phyloP scores from a whole-genome alignment of 768 basidiomycete species.

The Boletus rubroflammeus region DNA sequence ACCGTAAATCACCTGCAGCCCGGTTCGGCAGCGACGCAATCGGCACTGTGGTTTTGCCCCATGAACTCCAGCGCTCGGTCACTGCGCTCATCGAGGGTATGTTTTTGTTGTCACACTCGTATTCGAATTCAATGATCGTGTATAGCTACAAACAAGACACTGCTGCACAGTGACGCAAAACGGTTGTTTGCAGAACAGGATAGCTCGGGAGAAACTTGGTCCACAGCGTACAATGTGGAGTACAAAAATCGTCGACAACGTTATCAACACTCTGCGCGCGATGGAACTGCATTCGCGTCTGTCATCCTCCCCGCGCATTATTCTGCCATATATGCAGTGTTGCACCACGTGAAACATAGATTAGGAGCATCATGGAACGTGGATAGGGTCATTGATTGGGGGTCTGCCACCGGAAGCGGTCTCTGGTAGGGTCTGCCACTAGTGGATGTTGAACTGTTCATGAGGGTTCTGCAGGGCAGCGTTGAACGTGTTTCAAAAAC shows the following conservation, averaged over 20 bases:
- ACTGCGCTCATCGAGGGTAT: constrained; percentile 63
- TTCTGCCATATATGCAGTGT: constrained; percentile 71
- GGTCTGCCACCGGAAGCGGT: constrained; percentile 76
- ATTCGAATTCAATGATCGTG: constrained; percentile 8
- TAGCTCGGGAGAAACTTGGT: constrained; percentile 44
- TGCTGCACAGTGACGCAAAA: constrained; percentile 66
- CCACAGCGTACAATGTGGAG: constrained; percentile 47
- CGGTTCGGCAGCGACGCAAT: constrained; percentile 71
- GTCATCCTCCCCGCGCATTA: constrained; percentile 86
- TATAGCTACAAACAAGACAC: constrained; percentile 59
- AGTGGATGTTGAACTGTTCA: constrained; percentile 5
- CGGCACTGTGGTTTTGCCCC: constrained; percentile 68
- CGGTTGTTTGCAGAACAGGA: constrained; percentile 55
- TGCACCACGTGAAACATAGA: constrained; percentile 62
- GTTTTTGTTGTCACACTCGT: constrained; percentile 11
- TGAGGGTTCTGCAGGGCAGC: constrained; percentile 52
- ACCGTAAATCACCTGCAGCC: constrained; percentile 76
- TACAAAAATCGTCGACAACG: constrained; percentile 63
- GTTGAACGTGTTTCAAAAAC: constrained; percentile 56
- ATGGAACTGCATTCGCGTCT: constrained; percentile 82
- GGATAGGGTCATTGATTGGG: constrained; percentile 76
- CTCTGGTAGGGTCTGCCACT: constrained; percentile 57
- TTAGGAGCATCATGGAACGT: constrained; percentile 60
- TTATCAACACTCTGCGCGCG: constrained; percentile 56
- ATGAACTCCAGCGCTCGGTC: constrained; percentile 67